phyloP scores from a whole-genome alignment of 257 asterid species.

The Ilex asprella region DNA sequence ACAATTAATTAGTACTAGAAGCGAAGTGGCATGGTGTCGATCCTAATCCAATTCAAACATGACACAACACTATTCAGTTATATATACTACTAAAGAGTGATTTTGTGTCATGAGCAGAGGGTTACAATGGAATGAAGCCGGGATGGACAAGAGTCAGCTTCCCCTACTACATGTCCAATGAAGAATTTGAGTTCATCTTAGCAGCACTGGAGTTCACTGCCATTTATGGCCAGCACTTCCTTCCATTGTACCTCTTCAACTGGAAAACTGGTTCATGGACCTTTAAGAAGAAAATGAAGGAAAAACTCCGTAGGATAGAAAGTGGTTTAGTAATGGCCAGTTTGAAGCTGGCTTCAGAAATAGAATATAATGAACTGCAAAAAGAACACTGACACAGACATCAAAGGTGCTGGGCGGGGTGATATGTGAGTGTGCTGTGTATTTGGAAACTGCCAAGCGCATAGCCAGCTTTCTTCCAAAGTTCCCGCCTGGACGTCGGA shows the following conservation, averaged over 20 bases:
- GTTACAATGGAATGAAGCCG: slow-evolving; percentile 58
- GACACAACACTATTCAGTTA: too few relatives aligned
- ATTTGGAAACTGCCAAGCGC: slow-evolving; percentile 45
- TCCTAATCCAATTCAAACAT: too few relatives aligned
- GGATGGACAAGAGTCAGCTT: slow-evolving; percentile 86
- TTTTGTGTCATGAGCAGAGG: slow-evolving; percentile 31
- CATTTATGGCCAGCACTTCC: slow-evolving; percentile 53
- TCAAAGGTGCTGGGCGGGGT: slow-evolving; percentile 14
- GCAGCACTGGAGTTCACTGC: slow-evolving; percentile 55
- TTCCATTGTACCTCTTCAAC: slow-evolving; percentile 38
- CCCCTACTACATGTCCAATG: slow-evolving; percentile 62
- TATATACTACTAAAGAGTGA: too few relatives aligned
- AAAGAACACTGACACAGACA: neutral
- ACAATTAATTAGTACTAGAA: too few relatives aligned
- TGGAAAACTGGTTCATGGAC: slow-evolving; percentile 68
- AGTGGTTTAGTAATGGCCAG: slow-evolving; percentile 8
- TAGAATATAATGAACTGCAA: slow-evolving; percentile 9
- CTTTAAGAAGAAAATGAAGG: slow-evolving; percentile 25
- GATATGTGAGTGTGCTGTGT: slow-evolving; percentile 16
- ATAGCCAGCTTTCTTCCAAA: slow-evolving; percentile 43
- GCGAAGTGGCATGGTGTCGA: too few relatives aligned
- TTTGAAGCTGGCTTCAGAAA: slow-evolving; percentile 18
- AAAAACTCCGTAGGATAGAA: slow-evolving; percentile 1
- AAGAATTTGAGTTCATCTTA: slow-evolving; percentile 51
- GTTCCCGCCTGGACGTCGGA: slow-evolving; percentile 30